phyloP scores from a whole-genome alignment of 495 filamentous ascomycete species.

The Talaromyces wortmannii region DNA sequence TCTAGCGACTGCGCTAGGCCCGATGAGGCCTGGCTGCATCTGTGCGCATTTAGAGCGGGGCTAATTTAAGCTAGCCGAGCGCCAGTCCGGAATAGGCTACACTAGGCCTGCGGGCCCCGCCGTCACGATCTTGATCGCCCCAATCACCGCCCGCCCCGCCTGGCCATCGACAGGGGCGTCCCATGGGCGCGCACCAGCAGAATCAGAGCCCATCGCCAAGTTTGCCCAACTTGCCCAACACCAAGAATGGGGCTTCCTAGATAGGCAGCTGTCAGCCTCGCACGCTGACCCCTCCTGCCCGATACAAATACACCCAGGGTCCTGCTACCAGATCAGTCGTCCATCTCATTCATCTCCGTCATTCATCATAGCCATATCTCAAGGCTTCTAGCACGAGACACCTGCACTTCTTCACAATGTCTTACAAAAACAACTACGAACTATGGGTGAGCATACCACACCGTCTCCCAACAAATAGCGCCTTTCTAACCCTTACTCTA shows the following conservation, averaged over 20 bases:
- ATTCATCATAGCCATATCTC: neutral
- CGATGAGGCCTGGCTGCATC: no score
- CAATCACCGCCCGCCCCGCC: no score
- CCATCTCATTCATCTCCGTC: neutral
- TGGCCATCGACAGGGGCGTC: neutral
- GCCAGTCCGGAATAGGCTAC: no score
- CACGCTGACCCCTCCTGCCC: neutral
- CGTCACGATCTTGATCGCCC: neutral
- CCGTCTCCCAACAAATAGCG: neutral
- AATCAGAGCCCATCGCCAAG: neutral
- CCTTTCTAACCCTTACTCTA: neutral
- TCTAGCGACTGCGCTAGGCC: no score
- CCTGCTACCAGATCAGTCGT: neutral
- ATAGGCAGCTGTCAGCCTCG: neutral
- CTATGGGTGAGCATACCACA: constrained; percentile 23
- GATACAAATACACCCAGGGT: neutral
- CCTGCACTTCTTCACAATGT: constrained; percentile 13
- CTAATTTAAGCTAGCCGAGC: no score
- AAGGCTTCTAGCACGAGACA: neutral
- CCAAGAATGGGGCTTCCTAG: neutral
- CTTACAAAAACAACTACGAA: constrained; percentile 41
- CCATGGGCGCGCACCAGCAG: neutral
- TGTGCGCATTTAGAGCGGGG: no score
- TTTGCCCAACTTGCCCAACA: neutral
- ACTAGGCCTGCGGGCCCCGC: no score